These are phyloP conservation scores for Tolypocladium paradoxum DNA, from an alignment of 2,329 filamentous ascomycete species.

Conservation along the genomic window DNA sequence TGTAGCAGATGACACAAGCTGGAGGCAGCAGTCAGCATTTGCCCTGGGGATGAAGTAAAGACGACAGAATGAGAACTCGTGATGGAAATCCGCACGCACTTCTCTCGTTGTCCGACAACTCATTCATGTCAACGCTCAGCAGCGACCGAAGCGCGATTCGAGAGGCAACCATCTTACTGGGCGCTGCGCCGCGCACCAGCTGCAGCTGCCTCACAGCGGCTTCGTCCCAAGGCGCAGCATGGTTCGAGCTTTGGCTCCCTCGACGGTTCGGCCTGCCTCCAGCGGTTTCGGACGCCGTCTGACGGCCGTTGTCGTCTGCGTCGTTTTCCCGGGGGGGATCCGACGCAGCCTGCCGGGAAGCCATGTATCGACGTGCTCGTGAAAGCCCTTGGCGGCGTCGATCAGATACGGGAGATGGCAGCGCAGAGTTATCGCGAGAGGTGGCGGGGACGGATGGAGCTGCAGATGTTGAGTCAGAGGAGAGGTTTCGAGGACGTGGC, in stretches of 20 bases:
- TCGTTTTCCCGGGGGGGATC: slow-evolving; percentile 13
- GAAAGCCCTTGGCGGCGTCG: slow-evolving; percentile 14
- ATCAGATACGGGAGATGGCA: slow-evolving; percentile 11
- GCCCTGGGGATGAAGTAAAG: neutral
- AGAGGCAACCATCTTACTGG: slow-evolving; percentile 36
- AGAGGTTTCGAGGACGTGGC: neutral
- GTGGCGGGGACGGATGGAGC: neutral
- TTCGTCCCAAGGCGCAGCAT: slow-evolving; percentile 13
- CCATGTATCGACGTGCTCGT: slow-evolving; percentile 15
- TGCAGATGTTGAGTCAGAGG: neutral
- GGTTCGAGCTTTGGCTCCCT: neutral
- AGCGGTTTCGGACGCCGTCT: neutral
- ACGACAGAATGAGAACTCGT: neutral
- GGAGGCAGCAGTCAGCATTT: neutral
- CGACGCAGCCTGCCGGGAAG: slow-evolving; percentile 11
- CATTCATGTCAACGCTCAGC: slow-evolving; percentile 32
- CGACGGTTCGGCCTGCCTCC: neutral
- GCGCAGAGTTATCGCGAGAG: neutral
- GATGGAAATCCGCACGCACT: slow-evolving; percentile 26
- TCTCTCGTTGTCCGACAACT: slow-evolving; percentile 33
- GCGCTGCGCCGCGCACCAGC: slow-evolving; percentile 31
- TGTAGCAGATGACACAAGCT: slow-evolving; percentile 57
- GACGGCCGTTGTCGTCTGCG: slow-evolving; percentile 3
- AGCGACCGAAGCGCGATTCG: slow-evolving; percentile 34
- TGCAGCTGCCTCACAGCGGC: slow-evolving; percentile 30